Evolutionary conservation across 768 basidiomycete species (phyloP), one percentile per base, ranked within the genome.

Genomic region (Amanita fuliginea): DNA sequence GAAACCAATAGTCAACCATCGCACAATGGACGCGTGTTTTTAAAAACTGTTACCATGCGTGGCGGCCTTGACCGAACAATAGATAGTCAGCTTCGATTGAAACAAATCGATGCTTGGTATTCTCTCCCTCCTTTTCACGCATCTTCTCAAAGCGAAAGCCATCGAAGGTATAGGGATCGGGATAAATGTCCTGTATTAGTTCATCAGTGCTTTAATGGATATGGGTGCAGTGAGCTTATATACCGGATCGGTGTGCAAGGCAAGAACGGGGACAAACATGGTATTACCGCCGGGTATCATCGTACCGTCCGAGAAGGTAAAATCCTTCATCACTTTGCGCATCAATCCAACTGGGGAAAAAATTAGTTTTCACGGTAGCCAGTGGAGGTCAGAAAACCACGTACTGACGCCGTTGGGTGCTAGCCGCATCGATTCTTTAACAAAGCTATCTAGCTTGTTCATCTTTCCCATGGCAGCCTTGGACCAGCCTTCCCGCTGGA

Each of bases 271-370:
- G 51, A 52, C 44, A 9, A 58, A 47, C 16, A 56, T 42, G 2
- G 46, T 53, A 6, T 58, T 47, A 2, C 66, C 66, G 11, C 54
- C 55, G 6, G 66, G 64, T 7, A 65, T 46, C 3, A 46, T 45
- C 1, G 56, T 60, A 7, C 61, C 63, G 35, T 61, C 53, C 13
- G 59, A 65, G 43, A 65, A 64, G 0, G 68, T 71, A 53, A 65
- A 68, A 49, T 73, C 71, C 36, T 65, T 58, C 37, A 67, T n/a
- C 1, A 63, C 65, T 32, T 61, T 60, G 8, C 72, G 67, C 5
- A 53, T 43, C 30, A 71, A 49, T 40, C 45, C 53, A 36, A 59
- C 57, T 60, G 26, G 10, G 9, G 8, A 24, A 11, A 10, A 24
- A 34, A 32, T 4, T 28, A 42, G 14, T 68, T 67, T 3, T 56